Conservation (phyloP, 176 grass and related monocot genomes). For the Paspalum vaginatum region DNA sequence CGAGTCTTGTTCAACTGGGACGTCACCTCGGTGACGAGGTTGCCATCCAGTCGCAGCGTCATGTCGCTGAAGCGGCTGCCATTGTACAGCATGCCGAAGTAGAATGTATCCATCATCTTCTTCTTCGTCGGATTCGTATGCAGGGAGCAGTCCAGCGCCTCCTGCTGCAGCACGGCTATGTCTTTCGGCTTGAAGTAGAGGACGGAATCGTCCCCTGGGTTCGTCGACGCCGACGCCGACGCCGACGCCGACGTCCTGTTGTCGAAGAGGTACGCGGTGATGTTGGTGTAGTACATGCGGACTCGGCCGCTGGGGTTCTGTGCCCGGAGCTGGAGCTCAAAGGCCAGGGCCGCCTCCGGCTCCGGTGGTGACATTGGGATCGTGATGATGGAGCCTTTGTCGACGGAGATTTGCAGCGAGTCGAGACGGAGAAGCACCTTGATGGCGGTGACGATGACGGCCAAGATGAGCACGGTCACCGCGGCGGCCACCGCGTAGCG, state of each 20-base stretch:
- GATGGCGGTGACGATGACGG: neutral
- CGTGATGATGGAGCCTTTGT: neutral
- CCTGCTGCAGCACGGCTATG: neutral
- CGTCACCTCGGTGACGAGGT: conserved; percentile 2
- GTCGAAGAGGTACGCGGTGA: neutral
- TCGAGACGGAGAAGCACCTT: neutral
- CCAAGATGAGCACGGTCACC: neutral
- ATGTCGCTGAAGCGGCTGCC: neutral
- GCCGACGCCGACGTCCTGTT: neutral
- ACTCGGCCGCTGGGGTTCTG: neutral
- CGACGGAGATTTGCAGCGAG: neutral
- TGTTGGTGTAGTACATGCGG: neutral
- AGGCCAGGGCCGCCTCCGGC: neutral
- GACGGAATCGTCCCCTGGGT: neutral
- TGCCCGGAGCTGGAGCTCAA: neutral
- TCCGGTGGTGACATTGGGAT: neutral
- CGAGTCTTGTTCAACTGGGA: neutral
- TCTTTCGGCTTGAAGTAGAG: fast-evolving
- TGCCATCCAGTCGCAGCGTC: neutral
- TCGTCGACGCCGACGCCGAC: neutral
- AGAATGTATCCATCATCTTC: fast-evolving
- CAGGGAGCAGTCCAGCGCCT: too few relatives aligned
- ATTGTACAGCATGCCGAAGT: neutral
- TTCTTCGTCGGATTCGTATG: fast-evolving
- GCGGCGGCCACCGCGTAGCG: neutral